Evolutionary conservation across 495 filamentous ascomycete genomes (phyloP), one percentile per base, ranked within the genome.

Genomic region (Aspergillus olivimuriae): DNA sequence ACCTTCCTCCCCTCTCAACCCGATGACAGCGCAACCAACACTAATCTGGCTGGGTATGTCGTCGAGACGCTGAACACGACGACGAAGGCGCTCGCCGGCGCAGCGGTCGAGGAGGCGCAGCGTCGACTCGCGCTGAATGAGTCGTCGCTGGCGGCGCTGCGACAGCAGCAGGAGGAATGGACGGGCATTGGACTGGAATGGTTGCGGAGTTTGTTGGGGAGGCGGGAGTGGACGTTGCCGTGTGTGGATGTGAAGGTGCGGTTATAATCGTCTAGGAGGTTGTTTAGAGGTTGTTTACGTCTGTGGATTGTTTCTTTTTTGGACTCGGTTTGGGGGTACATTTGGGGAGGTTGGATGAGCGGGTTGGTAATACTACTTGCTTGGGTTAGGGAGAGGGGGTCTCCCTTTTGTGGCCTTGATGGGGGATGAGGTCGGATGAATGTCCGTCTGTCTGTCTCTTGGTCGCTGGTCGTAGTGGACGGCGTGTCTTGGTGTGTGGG

Each of bases 161-260:
- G 1, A 28, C 6, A 28, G 24, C 45, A 39, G 10, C 47, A 55
- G 9, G 62, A 61, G 3, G 83, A 85, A 57, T 89, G 85, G 84
- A 87, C 87, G 0, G 87, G 87, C 0, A 73, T 91, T 31, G 87
- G 88, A 0, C 55, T 91, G 22, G 86, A 88, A 56, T 94, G 88
- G 88, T 61, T 92, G 39, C 69, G 88, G 39, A 89, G 79, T 61
- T 57, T 87, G 33, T 61, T 91, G 4, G 86, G 87, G 8, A 69
- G 74, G 43, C 74, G 84, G 43, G 86, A 92, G 52, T 94, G 87
- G 86, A 78, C 80, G 42, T 66, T 94, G 33, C 84, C 87, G 34
- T 92, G 87, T 60, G 70, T 94, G 50, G 86, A 92, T 67, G 76
- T 94, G 14, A 82, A 84, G 51, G 77, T 94, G 16, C 71, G 84